These are phyloP conservation scores for Mortierella sp. DNA, from an alignment of 371 early-diverging fungal species.

Conservation along the genomic window DNA sequence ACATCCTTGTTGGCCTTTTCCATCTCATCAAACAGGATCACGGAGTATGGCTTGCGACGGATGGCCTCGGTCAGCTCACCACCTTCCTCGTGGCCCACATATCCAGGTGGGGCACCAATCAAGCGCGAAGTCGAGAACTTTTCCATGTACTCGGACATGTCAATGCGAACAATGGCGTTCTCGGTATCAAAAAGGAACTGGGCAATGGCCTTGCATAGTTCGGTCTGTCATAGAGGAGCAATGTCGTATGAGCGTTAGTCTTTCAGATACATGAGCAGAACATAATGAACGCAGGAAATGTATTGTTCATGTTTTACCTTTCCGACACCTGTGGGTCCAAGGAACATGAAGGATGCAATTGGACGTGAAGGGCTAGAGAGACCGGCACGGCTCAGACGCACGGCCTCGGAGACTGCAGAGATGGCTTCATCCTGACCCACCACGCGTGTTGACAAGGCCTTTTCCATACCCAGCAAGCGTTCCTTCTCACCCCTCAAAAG, in stretches of 20 bases:
- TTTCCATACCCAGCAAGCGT: constrained; percentile 85
- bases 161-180: constrained; percentile 85
- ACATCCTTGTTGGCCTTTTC: constrained; percentile 84
- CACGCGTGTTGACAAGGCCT: constrained; percentile 73
- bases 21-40: constrained; percentile 92
- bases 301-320: constrained; percentile 66
- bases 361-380: constrained; percentile 84
- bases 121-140: constrained; percentile 84
- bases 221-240: constrained; percentile 59
- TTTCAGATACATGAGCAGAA: no score
- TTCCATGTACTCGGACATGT: constrained; percentile 95
- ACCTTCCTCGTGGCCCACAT: constrained; percentile 85
- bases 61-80: constrained; percentile 93
- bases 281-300: neutral
- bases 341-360: constrained; percentile 91
- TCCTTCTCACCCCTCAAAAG: constrained; percentile 85
- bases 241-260: neutral
- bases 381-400: constrained; percentile 84
- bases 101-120: constrained; percentile 93
- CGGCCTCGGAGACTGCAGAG: constrained; percentile 80
- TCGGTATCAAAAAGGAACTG: constrained; percentile 90
- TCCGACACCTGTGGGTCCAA: constrained; percentile 94
- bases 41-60: constrained; percentile 88
- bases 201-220: constrained; percentile 90
- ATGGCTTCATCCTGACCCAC: constrained; percentile 92